A percentile compares a stretch with the other conserved stretches of the same genome.
phyloP scores from a whole-genome alignment of 495 filamentous ascomycete genomes.

The Aspergillus sclerotiicarbonarius region DNA sequence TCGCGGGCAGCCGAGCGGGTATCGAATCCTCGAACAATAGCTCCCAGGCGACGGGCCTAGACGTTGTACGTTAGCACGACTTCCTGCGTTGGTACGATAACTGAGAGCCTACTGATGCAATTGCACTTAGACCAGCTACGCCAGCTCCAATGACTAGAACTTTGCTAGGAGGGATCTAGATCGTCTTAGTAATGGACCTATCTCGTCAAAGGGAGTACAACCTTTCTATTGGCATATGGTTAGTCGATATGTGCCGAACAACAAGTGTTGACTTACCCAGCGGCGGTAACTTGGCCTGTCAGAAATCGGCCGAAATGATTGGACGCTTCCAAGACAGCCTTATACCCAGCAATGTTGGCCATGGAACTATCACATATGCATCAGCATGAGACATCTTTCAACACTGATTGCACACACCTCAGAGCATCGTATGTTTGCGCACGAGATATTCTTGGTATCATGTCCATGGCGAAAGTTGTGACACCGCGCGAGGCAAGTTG shows the following conservation, averaged over 20 bases:
- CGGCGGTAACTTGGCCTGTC: conserved; percentile 80
- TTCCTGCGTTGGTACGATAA: not conserved
- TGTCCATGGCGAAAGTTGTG: conserved; percentile 78
- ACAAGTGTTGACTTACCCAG: conserved; percentile 43
- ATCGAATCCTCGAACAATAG: conserved; percentile 81
- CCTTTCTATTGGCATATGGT: conserved; percentile 10
- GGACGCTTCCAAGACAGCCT: conserved; percentile 77
- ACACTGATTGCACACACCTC: conserved; percentile 27
- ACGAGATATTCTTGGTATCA: conserved; percentile 79
- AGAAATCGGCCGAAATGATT: conserved; percentile 80
- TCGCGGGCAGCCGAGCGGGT: conserved; percentile 75
- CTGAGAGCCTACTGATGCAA: conserved; percentile 54
- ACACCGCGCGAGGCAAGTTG: conserved; percentile 60
- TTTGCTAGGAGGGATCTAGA: conserved; percentile 75
- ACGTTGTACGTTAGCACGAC: not conserved
- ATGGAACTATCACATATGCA: conserved; percentile 54
- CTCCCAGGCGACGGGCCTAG: conserved; percentile 69
- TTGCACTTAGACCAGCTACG: conserved; percentile 77
- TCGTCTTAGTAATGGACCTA: conserved; percentile 1
- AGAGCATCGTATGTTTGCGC: conserved; percentile 78
- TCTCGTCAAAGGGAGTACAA: conserved; percentile 13
- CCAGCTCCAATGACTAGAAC: conserved; percentile 80
- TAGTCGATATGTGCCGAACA: not conserved
- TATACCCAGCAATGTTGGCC: conserved; percentile 87
- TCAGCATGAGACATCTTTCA: not conserved